Percentiles rank a stretch among this genome's conserved stretches.
Evolutionary conservation across 495 filamentous ascomycete species (phyloP).

Genomic region (Tetracladium marchalianum): DNA sequence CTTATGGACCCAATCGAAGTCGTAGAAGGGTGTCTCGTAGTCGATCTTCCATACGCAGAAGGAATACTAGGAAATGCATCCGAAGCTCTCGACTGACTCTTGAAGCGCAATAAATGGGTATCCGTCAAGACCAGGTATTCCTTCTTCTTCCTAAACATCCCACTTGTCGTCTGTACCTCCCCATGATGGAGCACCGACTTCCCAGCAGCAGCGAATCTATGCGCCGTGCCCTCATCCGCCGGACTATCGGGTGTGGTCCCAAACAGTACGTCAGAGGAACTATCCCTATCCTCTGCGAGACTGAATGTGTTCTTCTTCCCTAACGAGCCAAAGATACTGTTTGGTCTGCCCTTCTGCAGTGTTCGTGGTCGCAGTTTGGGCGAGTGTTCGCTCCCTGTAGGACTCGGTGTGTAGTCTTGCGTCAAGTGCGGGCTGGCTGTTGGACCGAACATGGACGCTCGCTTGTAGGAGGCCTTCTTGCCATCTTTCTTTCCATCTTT

Average conservation of each 20-base stretch:
- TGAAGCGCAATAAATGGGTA: conserved; percentile 72
- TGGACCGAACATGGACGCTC: conserved; percentile 14
- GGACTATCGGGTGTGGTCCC: conserved; percentile 9
- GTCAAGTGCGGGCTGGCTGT: conserved; percentile 6
- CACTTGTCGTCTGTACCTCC: conserved; percentile 68
- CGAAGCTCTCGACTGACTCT: conserved; percentile 59
- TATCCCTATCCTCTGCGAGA: conserved; percentile 10
- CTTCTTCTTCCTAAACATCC: conserved; percentile 74
- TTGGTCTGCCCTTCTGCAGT: conserved; percentile 17
- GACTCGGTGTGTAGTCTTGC: conserved; percentile 12
- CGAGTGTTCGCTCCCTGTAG: conserved; percentile 7
- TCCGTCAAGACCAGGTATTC: conserved; percentile 90
- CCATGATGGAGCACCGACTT: conserved; percentile 37
- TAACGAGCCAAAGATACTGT: conserved; percentile 19
- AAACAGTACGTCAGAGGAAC: conserved; percentile 6
- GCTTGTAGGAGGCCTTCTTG: conserved; percentile 12
- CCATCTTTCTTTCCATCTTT: conserved; percentile 4
- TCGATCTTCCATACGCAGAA: conserved; percentile 28
- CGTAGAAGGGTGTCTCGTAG: conserved; percentile 41
- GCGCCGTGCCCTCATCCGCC: not conserved
- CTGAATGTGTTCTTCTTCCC: conserved; percentile 12
- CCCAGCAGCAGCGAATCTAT: not conserved
- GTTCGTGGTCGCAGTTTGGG: conserved; percentile 14
- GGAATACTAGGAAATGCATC: conserved; percentile 51
- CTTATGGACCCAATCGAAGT: conserved; percentile 51